These are phyloP conservation scores for Trichosporon inkin DNA, from an alignment of 1,284 basidiomycete genomes.

Conservation along the genomic window DNA sequence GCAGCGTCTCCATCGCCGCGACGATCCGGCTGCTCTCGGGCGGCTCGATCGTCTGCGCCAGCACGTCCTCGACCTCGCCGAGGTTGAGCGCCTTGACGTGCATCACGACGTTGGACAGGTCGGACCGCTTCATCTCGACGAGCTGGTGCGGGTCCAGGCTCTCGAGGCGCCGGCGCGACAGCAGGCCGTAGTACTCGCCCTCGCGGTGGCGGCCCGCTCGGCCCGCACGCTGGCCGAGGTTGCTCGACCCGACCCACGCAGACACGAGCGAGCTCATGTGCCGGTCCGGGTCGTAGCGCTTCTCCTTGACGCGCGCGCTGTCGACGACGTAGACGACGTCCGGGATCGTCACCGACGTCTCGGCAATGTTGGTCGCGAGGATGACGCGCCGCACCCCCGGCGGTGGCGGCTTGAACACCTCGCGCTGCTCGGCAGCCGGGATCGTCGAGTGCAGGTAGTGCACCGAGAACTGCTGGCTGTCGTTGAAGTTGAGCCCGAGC, in stretches of 20 bases:
- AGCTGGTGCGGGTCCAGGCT: constrained; percentile 75
- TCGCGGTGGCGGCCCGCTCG: constrained; percentile 88
- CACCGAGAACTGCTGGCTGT: constrained; percentile 63
- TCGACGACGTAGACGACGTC: constrained; percentile 95
- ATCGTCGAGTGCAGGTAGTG: constrained; percentile 89
- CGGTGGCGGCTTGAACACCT: constrained; percentile 78
- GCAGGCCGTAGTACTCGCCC: constrained; percentile 86
- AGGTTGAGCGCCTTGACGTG: constrained; percentile 96
- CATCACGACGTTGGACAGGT: constrained; percentile 88
- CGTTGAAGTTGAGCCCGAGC: constrained; percentile 61
- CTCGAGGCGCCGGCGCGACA: constrained; percentile 64
- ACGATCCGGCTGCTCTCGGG: constrained; percentile 73
- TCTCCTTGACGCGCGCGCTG: constrained; percentile 82
- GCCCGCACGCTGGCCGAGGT: constrained; percentile 87
- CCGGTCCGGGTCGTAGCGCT: constrained; percentile 81
- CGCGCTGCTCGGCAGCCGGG: constrained; percentile 83
- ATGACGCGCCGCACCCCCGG: constrained; percentile 78
- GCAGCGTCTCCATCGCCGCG: constrained; percentile 75
- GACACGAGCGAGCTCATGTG: constrained; percentile 82
- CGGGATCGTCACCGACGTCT: constrained; percentile 93
- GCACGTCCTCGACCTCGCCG: constrained; percentile 81
- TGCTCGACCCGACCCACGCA: constrained; percentile 89
- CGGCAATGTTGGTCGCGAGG: constrained; percentile 91
- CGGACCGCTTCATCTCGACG: constrained; percentile 95
- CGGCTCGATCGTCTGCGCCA: constrained; percentile 82